phyloP scores from a whole-genome alignment of 805 yeast species.

The Yarrowia osloensis region DNA sequence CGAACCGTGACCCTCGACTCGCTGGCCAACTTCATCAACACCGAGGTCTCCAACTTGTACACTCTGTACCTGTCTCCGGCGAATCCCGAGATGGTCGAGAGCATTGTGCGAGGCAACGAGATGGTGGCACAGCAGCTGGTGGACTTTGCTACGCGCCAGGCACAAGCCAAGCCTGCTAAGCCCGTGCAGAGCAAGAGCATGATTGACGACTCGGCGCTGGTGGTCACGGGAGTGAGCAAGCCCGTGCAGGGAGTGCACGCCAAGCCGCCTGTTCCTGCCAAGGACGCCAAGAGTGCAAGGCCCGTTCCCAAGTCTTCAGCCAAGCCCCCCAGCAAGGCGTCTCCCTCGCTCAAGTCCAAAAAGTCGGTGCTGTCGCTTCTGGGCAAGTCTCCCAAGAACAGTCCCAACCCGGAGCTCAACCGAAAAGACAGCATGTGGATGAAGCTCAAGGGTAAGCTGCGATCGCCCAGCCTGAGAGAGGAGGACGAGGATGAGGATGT shows the following conservation, averaged over 20 bases:
- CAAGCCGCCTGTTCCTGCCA: not conserved
- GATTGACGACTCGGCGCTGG: not conserved
- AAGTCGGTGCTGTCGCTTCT: conserved; percentile 11
- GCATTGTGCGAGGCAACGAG: conserved; percentile 42
- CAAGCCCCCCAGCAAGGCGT: not conserved
- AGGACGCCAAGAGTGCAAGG: not conserved
- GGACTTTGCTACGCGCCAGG: conserved; percentile 36
- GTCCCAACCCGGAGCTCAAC: conserved; percentile 23
- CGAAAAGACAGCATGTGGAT: conserved; percentile 24
- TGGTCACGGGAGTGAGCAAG: not conserved
- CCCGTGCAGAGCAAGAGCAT: not conserved
- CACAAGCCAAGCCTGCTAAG: not conserved
- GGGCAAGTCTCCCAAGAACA: conserved; percentile 19
- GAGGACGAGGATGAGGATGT: not conserved
- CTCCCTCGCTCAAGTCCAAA: conserved; percentile 9
- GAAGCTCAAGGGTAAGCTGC: conserved; percentile 18
- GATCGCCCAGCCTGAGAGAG: not conserved
- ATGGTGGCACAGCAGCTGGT: conserved; percentile 35
- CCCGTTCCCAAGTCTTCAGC: not conserved
- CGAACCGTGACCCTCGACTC: conserved; percentile 41
- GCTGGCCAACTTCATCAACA: conserved; percentile 45
- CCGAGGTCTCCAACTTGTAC: conserved; percentile 46
- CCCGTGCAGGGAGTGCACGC: not conserved
- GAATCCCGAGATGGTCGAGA: conserved; percentile 41
- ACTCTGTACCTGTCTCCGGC: conserved; percentile 44